These are phyloP conservation scores for Penicillium vulpinum DNA, from an alignment of 2,329 filamentous ascomycete species.

Conservation along the genomic window DNA sequence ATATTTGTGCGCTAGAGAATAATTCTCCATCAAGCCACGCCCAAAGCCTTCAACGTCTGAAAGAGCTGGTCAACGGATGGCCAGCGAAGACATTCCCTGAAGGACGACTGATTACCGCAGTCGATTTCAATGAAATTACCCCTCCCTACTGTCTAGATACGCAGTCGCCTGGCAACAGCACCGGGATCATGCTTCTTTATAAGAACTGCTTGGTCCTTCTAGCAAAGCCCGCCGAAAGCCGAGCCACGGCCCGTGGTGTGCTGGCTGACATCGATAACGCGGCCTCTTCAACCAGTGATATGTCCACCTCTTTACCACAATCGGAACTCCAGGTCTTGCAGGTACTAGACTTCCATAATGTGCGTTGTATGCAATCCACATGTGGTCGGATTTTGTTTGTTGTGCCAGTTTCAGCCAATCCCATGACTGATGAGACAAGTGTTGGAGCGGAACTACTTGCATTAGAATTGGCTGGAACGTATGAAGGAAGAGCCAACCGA, in stretches of 20 bases:
- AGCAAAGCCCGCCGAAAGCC: slow-evolving; percentile 65
- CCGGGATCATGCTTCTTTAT: slow-evolving; percentile 79
- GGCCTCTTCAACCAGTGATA: slow-evolving; percentile 53
- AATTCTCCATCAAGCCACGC: slow-evolving; percentile 65
- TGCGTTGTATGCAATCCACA: slow-evolving; percentile 62
- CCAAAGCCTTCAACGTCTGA: slow-evolving; percentile 71
- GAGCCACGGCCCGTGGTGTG: slow-evolving; percentile 71
- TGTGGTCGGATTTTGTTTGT: slow-evolving; percentile 43
- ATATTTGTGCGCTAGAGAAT: slow-evolving; percentile 92
- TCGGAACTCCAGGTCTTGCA: slow-evolving; percentile 76
- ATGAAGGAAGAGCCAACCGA: slow-evolving; percentile 74
- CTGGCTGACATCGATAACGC: slow-evolving; percentile 83
- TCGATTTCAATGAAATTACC: slow-evolving; percentile 74
- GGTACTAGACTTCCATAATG: slow-evolving; percentile 67
- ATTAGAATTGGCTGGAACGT: slow-evolving; percentile 71
- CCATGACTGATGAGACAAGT: slow-evolving; percentile 20
- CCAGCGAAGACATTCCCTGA: slow-evolving; percentile 68
- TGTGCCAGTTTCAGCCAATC: slow-evolving; percentile 29
- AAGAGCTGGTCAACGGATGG: slow-evolving; percentile 76
- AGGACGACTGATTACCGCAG: slow-evolving; percentile 76
- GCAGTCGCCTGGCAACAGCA: slow-evolving; percentile 46
- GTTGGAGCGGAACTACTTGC: slow-evolving; percentile 56
- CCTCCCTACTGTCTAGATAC: slow-evolving; percentile 65
- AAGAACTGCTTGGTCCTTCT: slow-evolving; percentile 77
- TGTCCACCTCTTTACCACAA: slow-evolving; percentile 30